Percentiles rank a stretch among this genome's conserved stretches.
Conservation (phyloP, 306 rosid genomes). For the Lathyrus sativus region DNA sequence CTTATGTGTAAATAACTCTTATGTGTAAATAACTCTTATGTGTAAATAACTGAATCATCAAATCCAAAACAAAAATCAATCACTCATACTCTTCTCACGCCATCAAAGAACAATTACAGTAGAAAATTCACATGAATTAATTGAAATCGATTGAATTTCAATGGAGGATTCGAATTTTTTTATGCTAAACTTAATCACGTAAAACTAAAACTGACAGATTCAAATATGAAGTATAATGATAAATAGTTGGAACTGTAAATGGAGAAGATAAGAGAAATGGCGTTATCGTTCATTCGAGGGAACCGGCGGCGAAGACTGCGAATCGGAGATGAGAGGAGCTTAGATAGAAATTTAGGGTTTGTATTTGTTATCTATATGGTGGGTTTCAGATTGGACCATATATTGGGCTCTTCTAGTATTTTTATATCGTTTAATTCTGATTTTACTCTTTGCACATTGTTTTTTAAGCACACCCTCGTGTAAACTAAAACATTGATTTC, state of each 20-base stretch:
- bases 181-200: neutral
- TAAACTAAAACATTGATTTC: neutral
- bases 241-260: neutral
- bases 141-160: neutral
- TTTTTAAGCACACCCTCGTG: neutral
- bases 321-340: slow-evolving; percentile 4
- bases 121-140: too few species aligned
- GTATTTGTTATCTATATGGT: slow-evolving; percentile 12
- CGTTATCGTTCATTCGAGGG: neutral
- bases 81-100: too few species aligned
- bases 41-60: too few species aligned
- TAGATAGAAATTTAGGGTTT: slow-evolving; percentile 26
- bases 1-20: too few species aligned
- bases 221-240: neutral
- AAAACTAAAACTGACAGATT: neutral
- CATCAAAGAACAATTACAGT: too few species aligned
- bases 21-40: too few species aligned
- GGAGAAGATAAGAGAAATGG: neutral
- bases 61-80: too few species aligned
- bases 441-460: neutral
- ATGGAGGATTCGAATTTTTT: neutral
- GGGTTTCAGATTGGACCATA: neutral
- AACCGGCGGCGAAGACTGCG: neutral
- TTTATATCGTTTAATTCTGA: neutral
- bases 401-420: neutral